Evolutionary conservation across 441 rosid genomes (phyloP).

Genomic region (Biscutella laevigata): DNA sequence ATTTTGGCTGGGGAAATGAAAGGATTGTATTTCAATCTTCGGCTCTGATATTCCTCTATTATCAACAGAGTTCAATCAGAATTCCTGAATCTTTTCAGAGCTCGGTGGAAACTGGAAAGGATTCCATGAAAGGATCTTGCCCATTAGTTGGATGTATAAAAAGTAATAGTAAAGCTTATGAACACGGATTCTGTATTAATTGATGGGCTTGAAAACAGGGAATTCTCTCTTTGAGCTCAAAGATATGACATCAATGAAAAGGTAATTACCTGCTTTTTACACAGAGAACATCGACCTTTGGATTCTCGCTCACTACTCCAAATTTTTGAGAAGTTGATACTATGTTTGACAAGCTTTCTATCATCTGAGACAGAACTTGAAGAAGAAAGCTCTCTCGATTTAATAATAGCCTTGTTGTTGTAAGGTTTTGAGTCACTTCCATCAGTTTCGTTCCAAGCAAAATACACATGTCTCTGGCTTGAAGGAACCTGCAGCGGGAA

Average conservation of each 20-base stretch:
- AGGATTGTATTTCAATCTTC: background rate
- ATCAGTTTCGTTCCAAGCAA: slow-evolving; percentile 66
- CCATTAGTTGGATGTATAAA: background rate
- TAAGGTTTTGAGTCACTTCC: slow-evolving; percentile 33
- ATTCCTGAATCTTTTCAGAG: background rate
- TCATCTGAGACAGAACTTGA: slow-evolving; percentile 42
- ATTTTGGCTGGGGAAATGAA: background rate
- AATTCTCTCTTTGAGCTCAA: background rate
- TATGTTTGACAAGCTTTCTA: slow-evolving; percentile 63
- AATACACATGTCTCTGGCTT: slow-evolving; percentile 74
- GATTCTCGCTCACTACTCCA: slow-evolving; percentile 88
- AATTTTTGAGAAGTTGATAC: slow-evolving; percentile 66
- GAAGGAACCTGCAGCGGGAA: slow-evolving; percentile 67
- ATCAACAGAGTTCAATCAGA: background rate
- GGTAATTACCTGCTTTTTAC: slow-evolving; percentile 71
- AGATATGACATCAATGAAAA: background rate
- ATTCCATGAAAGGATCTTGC: background rate
- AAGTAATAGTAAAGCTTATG: background rate
- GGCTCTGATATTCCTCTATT: background rate
- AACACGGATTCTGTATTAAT: background rate
- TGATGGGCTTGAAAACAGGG: background rate
- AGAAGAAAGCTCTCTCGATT: slow-evolving; percentile 57
- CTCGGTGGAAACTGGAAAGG: background rate
- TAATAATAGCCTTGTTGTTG: slow-evolving; percentile 38
- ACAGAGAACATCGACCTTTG: slow-evolving; percentile 69